Percentiles rank a stretch among this genome's conserved stretches.
phyloP scores from a whole-genome alignment of 1,139 yeast genomes.

The Hanseniaspora gamundiae region DNA sequence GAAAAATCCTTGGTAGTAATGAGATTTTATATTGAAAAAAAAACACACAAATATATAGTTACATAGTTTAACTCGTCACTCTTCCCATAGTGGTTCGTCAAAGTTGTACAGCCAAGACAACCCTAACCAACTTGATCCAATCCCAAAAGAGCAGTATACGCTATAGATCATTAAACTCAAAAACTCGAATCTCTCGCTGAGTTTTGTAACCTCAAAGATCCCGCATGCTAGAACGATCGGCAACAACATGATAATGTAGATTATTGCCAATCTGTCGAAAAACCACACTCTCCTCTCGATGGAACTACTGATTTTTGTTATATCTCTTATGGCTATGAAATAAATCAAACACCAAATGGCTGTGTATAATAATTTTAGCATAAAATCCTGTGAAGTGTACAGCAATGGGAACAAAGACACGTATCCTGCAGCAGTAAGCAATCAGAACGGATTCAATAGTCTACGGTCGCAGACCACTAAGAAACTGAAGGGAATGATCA shows the following conservation, averaged over 20 bases:
- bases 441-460: slow-evolving; percentile 52
- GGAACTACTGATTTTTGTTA: slow-evolving; percentile 37
- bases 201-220: slow-evolving; percentile 44
- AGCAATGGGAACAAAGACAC: slow-evolving; percentile 81
- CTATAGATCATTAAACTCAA: slow-evolving; percentile 72
- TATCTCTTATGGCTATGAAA: slow-evolving; percentile 57
- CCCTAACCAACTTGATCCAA: slow-evolving; percentile 80
- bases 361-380: slow-evolving; percentile 67
- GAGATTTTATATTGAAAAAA: neutral
- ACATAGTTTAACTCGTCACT: neutral
- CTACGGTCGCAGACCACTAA: slow-evolving; percentile 62
- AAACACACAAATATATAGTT: no score
- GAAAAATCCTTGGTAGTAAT: neutral
- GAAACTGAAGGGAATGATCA: slow-evolving; percentile 82
- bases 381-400: slow-evolving; percentile 69
- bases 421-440: slow-evolving; percentile 69
- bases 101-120: slow-evolving; percentile 80
- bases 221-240: slow-evolving; percentile 50
- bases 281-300: slow-evolving; percentile 40
- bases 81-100: slow-evolving; percentile 51
- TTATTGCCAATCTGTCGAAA: slow-evolving; percentile 56
- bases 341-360: slow-evolving; percentile 77
- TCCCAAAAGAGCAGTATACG: slow-evolving; percentile 77
- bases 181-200: slow-evolving; percentile 49
- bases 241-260: slow-evolving; percentile 56